Conservation (phyloP, 78 protist species). For the Planoprotostelium fungivorum region DNA sequence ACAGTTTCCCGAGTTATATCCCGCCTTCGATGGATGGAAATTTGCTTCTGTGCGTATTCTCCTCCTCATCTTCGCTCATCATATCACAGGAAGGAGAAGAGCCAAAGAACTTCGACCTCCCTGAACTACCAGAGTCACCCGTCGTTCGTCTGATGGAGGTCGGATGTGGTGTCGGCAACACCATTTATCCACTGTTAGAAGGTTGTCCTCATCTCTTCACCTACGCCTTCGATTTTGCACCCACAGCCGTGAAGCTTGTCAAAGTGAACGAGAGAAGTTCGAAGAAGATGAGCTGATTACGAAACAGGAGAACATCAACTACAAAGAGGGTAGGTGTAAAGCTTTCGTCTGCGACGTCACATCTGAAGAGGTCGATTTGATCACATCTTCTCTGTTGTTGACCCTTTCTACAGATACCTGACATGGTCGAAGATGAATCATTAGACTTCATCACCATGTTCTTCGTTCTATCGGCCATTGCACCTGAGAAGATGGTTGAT, state of each 20-base stretch:
- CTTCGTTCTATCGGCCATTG: conserved; percentile 72
- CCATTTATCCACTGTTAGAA: conserved; percentile 51
- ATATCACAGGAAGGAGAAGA: no score
- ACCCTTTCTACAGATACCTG: neutral
- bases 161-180: conserved; percentile 85
- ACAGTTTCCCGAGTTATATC: conserved; percentile 38
- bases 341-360: conserved; percentile 16
- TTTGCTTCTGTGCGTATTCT: neutral
- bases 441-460: conserved; percentile 56
- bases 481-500: conserved; percentile 25
- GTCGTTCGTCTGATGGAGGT: conserved; percentile 36
- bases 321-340: conserved; percentile 8
- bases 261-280: neutral
- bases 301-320: conserved; percentile 2
- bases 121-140: no score
- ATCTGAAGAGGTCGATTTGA: neutral
- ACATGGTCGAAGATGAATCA: neutral
- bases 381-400: neutral
- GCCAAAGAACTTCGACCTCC: no score
- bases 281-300: neutral
- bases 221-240: conserved; percentile 49
- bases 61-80: neutral
- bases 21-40: neutral
- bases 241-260: conserved; percentile 40
- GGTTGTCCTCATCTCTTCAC: conserved; percentile 23